phyloP scores from a whole-genome alignment of 495 filamentous ascomycete genomes.

The Trichoderma gamsii region DNA sequence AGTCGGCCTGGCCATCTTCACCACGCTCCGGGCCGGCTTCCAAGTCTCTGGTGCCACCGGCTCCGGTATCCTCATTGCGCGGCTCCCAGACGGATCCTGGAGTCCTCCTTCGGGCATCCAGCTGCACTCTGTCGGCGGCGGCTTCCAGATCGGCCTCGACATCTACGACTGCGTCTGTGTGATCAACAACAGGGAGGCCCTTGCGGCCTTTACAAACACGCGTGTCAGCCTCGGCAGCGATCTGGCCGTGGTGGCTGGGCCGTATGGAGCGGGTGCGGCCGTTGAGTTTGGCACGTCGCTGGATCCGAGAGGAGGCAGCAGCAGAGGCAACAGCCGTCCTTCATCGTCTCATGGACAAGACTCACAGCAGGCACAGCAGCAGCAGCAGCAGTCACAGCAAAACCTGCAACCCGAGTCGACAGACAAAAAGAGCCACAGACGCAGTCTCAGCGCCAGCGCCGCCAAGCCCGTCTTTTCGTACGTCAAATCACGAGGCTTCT shows the following conservation, averaged over 20 bases:
- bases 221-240: slow-evolving; percentile 71
- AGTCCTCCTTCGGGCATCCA: slow-evolving; percentile 72
- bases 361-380: not conserved
- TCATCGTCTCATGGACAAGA: not conserved
- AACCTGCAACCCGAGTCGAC: not conserved
- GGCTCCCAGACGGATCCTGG: slow-evolving; percentile 66
- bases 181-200: slow-evolving; percentile 63
- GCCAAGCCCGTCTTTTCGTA: slow-evolving; percentile 71
- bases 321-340: not conserved
- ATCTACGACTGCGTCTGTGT: slow-evolving; percentile 83
- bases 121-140: slow-evolving; percentile 67
- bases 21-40: slow-evolving; percentile 67
- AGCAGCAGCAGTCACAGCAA: slow-evolving; percentile 1
- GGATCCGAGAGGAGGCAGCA: not conserved
- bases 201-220: slow-evolving; percentile 64
- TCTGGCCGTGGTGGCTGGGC: slow-evolving; percentile 65
- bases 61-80: slow-evolving; percentile 65
- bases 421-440: slow-evolving; percentile 6
- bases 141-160: slow-evolving; percentile 73
- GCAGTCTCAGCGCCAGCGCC: slow-evolving; percentile 2
- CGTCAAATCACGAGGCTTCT: slow-evolving; percentile 73
- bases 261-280: slow-evolving; percentile 63
- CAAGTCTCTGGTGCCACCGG: slow-evolving; percentile 69
- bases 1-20: slow-evolving; percentile 77
- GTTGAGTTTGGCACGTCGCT: slow-evolving; percentile 18